Percentiles rank a stretch among this genome's conserved stretches.
These are phyloP conservation scores for Pseudoscleropodium purum DNA, from an alignment of 225 moss, liverwort and hornwort genomes.

Conservation along the genomic window DNA sequence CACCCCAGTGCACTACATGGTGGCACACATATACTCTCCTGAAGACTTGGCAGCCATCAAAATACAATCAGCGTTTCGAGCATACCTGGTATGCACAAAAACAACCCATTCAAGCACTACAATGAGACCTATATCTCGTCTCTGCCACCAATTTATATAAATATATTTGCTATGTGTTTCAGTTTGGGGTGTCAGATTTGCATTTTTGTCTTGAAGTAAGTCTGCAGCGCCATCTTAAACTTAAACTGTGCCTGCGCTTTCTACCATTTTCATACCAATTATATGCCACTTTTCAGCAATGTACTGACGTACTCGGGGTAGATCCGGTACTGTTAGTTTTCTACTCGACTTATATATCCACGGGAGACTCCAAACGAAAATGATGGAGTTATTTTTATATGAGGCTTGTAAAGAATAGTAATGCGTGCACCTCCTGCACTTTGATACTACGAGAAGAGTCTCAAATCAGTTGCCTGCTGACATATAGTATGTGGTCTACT, in stretches of 20 bases:
- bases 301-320: neutral
- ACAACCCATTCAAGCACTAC: neutral
- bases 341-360: no score
- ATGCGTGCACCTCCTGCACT: neutral
- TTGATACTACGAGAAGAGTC: neutral
- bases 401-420: neutral
- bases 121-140: neutral
- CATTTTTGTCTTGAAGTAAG: neutral
- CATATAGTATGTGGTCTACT: neutral
- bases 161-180: neutral
- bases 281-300: neutral
- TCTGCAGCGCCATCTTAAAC: neutral
- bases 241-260: neutral
- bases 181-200: neutral
- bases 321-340: neutral
- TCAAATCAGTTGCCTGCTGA: neutral
- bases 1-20: conserved; percentile 20
- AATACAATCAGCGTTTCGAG: conserved; percentile 81
- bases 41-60: conserved; percentile 79
- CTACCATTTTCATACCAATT: neutral
- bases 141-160: neutral
- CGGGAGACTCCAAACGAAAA: neutral
- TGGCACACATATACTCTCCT: neutral
- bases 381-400: neutral
- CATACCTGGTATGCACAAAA: conserved; percentile 49